Evolutionary conservation across 495 filamentous ascomycete species (phyloP), one percentile per base, ranked within the genome.

Genomic region (Schizothecium vesticola): DNA sequence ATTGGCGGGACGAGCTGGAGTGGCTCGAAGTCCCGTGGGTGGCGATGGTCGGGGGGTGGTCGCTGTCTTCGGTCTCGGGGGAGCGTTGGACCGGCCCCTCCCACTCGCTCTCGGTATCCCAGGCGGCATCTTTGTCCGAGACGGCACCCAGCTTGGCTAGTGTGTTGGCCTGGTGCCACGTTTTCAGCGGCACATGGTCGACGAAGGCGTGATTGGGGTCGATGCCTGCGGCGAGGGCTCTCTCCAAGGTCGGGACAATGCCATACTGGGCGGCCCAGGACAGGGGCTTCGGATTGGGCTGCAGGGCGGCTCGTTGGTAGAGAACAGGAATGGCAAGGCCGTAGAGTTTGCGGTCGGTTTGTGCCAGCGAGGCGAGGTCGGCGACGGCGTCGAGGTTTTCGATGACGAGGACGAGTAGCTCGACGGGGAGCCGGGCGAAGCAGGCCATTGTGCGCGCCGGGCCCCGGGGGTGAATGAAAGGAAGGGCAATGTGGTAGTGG

Each of bases 191-290:
- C 4, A 73, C n/a, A 10, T 24, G 22, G 9, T 76, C 74, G 21
- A 68, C 56, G 31, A 76, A 77, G 24, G 67, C 36, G 57, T 70
- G 28, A 55, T 78, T 70, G 25, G 75, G 75, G 24, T 72, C 62
- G 23, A 72, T 51, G n/a, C 75, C 75, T 6, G 70, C 71, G 19
- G 61, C 67, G 12, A 78, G 74, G 3, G 72, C 74, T 61, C 66
- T 69, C 8, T 22, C 66, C 11, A 78, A 28, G 0, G 76, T 76
- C 1, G 65, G 66, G 19, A 63, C 65, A 19, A 76, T 43, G 19
- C 75, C 76, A 21, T 61, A 63, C 1, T 69, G 67, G 3, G 76
- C 75, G 22, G 71, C 76, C 76, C 76, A 78, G 6, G 68, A 70
- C 19, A 78, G 62, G 1, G 75, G 68, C 31, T 71, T 71, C n/a